phyloP scores from a whole-genome alignment of 2,329 filamentous ascomycete species.

The Ascosphaera apis region DNA sequence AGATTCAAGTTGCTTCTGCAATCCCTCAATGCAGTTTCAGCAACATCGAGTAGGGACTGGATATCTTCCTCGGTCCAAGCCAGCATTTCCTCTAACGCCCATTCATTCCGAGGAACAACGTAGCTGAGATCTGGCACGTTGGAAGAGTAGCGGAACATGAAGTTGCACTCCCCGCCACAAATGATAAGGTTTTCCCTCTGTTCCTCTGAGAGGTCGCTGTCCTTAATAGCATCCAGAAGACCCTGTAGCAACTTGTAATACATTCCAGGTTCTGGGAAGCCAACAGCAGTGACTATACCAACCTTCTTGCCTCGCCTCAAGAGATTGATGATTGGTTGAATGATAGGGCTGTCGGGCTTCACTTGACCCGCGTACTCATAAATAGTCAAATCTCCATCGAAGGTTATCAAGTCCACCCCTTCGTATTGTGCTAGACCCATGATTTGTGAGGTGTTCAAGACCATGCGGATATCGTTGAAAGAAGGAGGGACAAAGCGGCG shows the following conservation, averaged over 20 bases:
- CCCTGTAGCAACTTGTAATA: conserved; percentile 79
- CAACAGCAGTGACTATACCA: conserved; percentile 89
- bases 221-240: conserved; percentile 55
- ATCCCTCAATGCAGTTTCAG: conserved; percentile 61
- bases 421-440: conserved; percentile 64
- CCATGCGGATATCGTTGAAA: conserved; percentile 86
- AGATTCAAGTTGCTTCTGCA: conserved; percentile 61
- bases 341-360: conserved; percentile 51
- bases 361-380: conserved; percentile 78
- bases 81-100: conserved; percentile 35
- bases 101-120: conserved; percentile 34
- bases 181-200: conserved; percentile 66
- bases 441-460: conserved; percentile 84
- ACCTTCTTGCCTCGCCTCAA: conserved; percentile 59
- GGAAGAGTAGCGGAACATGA: conserved; percentile 60
- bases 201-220: conserved; percentile 33
- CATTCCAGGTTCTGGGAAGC: conserved; percentile 66
- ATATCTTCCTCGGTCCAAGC: conserved; percentile 42
- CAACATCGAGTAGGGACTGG: conserved; percentile 59
- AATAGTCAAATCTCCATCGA: conserved; percentile 91
- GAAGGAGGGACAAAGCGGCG: conserved; percentile 84
- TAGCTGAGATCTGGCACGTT: conserved; percentile 42
- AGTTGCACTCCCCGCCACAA: conserved; percentile 91
- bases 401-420: conserved; percentile 66
- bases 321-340: conserved; percentile 43